Conservation (phyloP, 2,329 filamentous ascomycete genomes). For the Arachnomyces sp. region DNA sequence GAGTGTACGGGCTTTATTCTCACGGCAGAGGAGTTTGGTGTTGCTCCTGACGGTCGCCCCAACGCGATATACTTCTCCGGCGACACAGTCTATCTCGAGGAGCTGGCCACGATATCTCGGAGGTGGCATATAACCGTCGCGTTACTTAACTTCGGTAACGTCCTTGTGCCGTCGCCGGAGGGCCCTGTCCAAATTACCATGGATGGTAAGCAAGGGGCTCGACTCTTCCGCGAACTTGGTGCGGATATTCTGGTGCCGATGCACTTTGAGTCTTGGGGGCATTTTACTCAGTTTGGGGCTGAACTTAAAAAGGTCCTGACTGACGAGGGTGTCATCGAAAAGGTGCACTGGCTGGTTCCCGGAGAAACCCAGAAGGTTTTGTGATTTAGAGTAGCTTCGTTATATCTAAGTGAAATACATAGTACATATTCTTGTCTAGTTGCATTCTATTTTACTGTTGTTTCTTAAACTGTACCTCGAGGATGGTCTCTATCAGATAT, state of each 20-base stretch:
- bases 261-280: conserved; percentile 41
- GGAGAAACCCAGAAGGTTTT: conserved; percentile 14
- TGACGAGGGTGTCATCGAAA: conserved; percentile 26
- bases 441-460: too few relatives aligned
- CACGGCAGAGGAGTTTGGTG: conserved; percentile 29
- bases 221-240: conserved; percentile 31
- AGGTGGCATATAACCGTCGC: conserved; percentile 32
- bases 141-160: conserved; percentile 37
- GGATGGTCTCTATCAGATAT: too few relatives aligned
- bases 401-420: too few relatives aligned
- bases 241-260: conserved; percentile 39
- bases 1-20: conserved; percentile 42
- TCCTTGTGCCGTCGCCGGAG: conserved; percentile 16
- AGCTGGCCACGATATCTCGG: conserved; percentile 28
- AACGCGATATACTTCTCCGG: conserved; percentile 45
- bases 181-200: conserved; percentile 35
- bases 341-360: conserved; percentile 29
- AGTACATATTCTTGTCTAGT: too few relatives aligned
- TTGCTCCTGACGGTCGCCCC: conserved; percentile 25
- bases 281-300: conserved; percentile 33
- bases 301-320: conserved; percentile 25
- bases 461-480: too few relatives aligned
- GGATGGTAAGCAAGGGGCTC: conserved; percentile 35
- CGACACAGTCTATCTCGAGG: conserved; percentile 41
- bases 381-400: too few relatives aligned